Conservation (phyloP, 768 basidiomycete species). For the Cyclocybe aegerita region DNA sequence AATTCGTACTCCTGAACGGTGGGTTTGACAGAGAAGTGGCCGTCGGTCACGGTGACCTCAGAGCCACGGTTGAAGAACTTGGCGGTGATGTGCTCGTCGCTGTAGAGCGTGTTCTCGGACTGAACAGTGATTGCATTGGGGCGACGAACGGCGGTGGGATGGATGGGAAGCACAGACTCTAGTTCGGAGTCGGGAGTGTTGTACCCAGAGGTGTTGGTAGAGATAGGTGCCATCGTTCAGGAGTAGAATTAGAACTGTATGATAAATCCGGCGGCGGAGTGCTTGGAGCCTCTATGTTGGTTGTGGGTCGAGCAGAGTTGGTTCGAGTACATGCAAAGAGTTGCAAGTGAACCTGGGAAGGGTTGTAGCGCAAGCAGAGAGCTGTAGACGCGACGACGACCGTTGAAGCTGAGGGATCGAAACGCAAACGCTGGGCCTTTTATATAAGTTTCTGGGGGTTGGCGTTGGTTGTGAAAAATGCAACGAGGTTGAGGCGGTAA, state of each 20-base stretch:
- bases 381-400: background rate
- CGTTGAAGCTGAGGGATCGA: conserved; percentile 4
- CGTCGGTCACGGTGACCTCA: conserved; percentile 64
- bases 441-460: conserved; percentile 14
- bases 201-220: conserved; percentile 60
- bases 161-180: conserved; percentile 68
- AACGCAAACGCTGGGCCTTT: conserved; percentile 7
- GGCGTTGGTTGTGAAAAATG: background rate
- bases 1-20: conserved; percentile 85
- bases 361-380: conserved; percentile 15
- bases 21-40: conserved; percentile 78
- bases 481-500: too few species aligned
- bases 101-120: conserved; percentile 79
- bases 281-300: conserved; percentile 82
- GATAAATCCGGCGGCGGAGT: conserved; percentile 72
- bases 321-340: conserved; percentile 92
- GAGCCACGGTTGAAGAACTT: conserved; percentile 82
- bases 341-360: conserved; percentile 36
- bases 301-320: conserved; percentile 89
- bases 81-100: conserved; percentile 79
- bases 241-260: conserved; percentile 40
- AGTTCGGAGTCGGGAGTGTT: conserved; percentile 72
- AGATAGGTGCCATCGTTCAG: conserved; percentile 49
- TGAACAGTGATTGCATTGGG: conserved; percentile 76
- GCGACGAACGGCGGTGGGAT: conserved; percentile 84